A percentile compares a stretch with the other conserved stretches of the same genome.
These are phyloP conservation scores for Xylariaceae sp. DNA, from an alignment of 2,329 filamentous ascomycete genomes.

Conservation along the genomic window DNA sequence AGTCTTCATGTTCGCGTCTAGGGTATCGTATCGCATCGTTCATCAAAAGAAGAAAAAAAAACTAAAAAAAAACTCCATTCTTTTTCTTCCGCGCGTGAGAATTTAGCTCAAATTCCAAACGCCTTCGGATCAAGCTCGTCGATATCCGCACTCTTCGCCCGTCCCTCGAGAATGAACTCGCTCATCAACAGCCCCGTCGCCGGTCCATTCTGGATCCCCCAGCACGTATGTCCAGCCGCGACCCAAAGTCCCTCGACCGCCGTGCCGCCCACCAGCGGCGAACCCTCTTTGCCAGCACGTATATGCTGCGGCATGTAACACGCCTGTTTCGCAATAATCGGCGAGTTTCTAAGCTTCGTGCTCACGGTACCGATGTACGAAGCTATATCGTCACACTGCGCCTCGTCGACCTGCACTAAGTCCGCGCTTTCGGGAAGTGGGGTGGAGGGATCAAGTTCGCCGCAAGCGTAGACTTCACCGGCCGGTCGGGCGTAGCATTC, in stretches of 20 bases:
- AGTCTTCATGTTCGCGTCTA: too few species aligned
- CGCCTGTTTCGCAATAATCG: constrained; percentile 72
- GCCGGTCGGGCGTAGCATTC: constrained; percentile 92
- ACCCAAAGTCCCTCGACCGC: constrained; percentile 68
- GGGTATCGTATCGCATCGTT: too few species aligned
- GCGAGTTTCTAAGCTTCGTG: constrained; percentile 59
- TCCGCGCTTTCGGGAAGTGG: constrained; percentile 72
- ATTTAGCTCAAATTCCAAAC: constrained; percentile 44
- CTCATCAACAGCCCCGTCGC: constrained; percentile 78
- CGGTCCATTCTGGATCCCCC: constrained; percentile 95
- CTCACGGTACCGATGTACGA: constrained; percentile 67
- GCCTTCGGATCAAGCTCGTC: constrained; percentile 61
- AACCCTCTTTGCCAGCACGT: constrained; percentile 52
- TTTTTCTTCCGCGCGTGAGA: too few species aligned
- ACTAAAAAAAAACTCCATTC: too few species aligned
- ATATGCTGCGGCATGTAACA: constrained; percentile 85
- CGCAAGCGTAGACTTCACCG: constrained; percentile 88
- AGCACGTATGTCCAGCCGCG: constrained; percentile 90
- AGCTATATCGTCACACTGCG: constrained; percentile 77
- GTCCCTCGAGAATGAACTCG: constrained; percentile 70
- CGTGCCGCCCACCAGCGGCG: constrained; percentile 73
- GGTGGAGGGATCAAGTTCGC: constrained; percentile 70
- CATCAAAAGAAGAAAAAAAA: too few species aligned
- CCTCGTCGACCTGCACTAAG: constrained; percentile 67
- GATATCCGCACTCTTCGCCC: constrained; percentile 61